Percentiles rank a stretch among this genome's conserved stretches.
These are phyloP conservation scores for Chytriomyces confervae DNA, from an alignment of 192 early-diverging fungal species.

Conservation along the genomic window DNA sequence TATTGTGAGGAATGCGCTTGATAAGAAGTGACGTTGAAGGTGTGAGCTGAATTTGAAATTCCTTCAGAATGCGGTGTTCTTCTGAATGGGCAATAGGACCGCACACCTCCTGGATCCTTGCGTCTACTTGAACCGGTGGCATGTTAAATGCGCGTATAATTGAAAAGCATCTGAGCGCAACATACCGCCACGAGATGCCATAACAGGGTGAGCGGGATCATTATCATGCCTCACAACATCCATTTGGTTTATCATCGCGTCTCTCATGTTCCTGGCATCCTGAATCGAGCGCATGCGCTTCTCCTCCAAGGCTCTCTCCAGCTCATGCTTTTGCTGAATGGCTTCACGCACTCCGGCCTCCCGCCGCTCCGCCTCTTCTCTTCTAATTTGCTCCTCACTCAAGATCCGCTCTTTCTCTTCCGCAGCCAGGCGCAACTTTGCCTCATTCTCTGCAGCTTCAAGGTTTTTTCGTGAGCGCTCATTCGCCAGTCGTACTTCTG, in stretches of 20 bases:
- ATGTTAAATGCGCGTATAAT: not conserved
- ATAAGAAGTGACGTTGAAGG: not conserved
- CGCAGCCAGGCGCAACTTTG: not conserved
- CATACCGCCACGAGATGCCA: not conserved
- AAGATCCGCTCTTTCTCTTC: slow-evolving; percentile 24
- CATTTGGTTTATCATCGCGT: slow-evolving; percentile 25
- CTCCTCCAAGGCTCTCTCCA: slow-evolving; percentile 17
- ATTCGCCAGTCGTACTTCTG: not conserved
- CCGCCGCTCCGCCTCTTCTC: slow-evolving; percentile 17
- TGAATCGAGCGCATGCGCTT: not conserved
- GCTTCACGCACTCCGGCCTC: slow-evolving; percentile 21
- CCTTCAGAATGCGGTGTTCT: not conserved
- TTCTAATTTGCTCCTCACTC: slow-evolving; percentile 15
- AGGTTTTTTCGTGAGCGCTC: slow-evolving; percentile 8
- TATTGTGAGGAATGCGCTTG: not conserved
- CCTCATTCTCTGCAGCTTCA: slow-evolving; percentile 5
- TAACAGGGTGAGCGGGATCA: not conserved
- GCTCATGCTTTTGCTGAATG: not conserved
- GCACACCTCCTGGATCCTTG: not conserved
- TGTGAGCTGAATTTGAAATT: not conserved
- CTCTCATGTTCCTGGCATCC: slow-evolving; percentile 7
- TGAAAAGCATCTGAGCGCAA: not conserved
- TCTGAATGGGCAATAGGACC: not conserved
- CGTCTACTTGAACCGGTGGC: not conserved
- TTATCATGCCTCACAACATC: not conserved